Percentiles rank a stretch among this genome's conserved stretches.
Conservation (phyloP, 176 grass and related monocot genomes). For the Cenchrus fungigraminus region DNA sequence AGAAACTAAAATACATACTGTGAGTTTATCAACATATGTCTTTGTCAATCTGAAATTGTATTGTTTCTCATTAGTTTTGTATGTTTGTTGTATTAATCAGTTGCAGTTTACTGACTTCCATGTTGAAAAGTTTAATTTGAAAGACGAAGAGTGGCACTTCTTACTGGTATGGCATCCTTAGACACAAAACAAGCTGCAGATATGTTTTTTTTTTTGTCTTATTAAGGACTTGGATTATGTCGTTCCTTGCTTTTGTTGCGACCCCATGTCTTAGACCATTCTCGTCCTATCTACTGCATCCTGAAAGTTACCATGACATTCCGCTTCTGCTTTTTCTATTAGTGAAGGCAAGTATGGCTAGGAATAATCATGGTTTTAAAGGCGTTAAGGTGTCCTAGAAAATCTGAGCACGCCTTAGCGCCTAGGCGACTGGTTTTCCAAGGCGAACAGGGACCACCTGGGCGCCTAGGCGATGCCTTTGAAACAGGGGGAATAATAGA, state of each 20-base stretch:
- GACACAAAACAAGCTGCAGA: not conserved
- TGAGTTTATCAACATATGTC: conserved; percentile 49
- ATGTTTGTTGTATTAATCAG: conserved; percentile 53
- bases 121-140: conserved; percentile 69
- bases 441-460: no score
- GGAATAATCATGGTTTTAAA: no score
- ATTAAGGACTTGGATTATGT: not conserved
- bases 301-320: conserved; percentile 16
- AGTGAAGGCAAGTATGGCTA: no score
- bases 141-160: conserved; percentile 81
- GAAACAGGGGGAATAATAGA: no score
- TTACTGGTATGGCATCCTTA: conserved; percentile 53
- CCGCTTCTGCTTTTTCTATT: not conserved
- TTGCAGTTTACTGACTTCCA: conserved; percentile 69
- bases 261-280: not conserved
- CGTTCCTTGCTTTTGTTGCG: conserved; percentile 3
- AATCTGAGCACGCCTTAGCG: no score
- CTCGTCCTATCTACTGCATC: not conserved
- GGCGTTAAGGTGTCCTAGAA: no score
- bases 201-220: not conserved
- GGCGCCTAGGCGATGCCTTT: no score
- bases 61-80: conserved; percentile 46
- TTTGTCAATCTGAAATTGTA: not conserved
- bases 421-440: no score
- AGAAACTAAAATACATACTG: conserved; percentile 59